A percentile compares a stretch with the other conserved stretches of the same genome.
Evolutionary conservation across 352 stramenopile genomes (phyloP).

Genomic region (Aphanomyces astaci): DNA sequence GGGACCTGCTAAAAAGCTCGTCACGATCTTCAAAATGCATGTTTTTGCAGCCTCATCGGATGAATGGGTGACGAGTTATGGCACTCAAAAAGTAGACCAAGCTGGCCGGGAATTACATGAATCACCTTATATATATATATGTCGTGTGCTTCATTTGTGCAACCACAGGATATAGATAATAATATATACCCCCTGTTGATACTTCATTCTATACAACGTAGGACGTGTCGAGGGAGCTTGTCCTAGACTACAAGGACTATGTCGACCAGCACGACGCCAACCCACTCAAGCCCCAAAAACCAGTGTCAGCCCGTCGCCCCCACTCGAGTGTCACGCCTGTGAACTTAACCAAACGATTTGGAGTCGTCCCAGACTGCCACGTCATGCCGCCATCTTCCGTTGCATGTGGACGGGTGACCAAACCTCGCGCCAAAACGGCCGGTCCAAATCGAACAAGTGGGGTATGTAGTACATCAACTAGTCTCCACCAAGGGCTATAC

Average conservation of each 20-base stretch:
- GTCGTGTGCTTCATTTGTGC: too few relatives aligned
- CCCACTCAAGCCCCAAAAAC: background rate
- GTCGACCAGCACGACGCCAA: background rate
- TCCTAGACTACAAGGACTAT: slow-evolving; percentile 47
- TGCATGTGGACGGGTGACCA: background rate
- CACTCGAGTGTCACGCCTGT: background rate
- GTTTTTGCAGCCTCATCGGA: too few relatives aligned
- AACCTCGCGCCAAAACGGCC: background rate
- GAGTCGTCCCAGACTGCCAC: background rate
- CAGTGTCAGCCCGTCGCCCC: background rate
- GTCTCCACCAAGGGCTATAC: too few relatives aligned
- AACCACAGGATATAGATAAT: background rate
- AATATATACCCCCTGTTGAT: background rate
- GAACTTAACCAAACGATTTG: background rate
- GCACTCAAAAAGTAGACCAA: too few relatives aligned
- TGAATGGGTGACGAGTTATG: too few relatives aligned
- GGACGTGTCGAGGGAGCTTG: slow-evolving; percentile 54
- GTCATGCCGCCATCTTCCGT: background rate
- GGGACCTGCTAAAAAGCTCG: too few relatives aligned
- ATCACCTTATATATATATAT: too few relatives aligned
- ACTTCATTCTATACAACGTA: too few relatives aligned
- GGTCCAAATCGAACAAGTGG: too few relatives aligned
- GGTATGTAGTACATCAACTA: too few relatives aligned
- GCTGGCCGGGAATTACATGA: too few relatives aligned
- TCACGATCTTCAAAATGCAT: too few relatives aligned